These are phyloP conservation scores for Tulasnella sp. DNA, from an alignment of 768 basidiomycete genomes.

Conservation along the genomic window DNA sequence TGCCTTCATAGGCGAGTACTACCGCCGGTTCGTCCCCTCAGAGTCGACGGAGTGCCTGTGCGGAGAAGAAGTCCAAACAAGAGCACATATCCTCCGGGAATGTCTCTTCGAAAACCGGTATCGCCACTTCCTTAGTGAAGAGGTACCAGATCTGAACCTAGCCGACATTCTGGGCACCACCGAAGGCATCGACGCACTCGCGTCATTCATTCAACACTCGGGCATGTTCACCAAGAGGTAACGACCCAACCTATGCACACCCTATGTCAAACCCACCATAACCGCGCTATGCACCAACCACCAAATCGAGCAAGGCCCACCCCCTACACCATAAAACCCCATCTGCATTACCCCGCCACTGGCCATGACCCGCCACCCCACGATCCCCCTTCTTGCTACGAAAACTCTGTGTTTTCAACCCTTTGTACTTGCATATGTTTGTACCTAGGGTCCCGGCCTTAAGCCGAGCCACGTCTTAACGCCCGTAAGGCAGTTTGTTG, in stretches of 20 bases:
- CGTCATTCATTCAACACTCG: not conserved
- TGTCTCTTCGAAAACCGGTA: not conserved
- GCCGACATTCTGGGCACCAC: not conserved
- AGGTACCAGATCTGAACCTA: not conserved
- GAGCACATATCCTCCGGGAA: constrained; percentile 16
- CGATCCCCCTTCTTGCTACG: no score
- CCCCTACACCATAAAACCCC: not conserved
- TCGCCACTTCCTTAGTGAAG: constrained; percentile 16
- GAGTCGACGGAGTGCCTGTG: constrained; percentile 13
- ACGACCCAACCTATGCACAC: not conserved
- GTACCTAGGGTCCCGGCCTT: no score
- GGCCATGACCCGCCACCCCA: not conserved
- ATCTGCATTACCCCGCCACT: not conserved
- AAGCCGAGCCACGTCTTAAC: no score
- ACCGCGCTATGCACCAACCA: not conserved
- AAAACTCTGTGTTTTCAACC: no score
- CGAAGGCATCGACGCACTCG: not conserved
- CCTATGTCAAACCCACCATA: not conserved
- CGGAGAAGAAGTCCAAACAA: constrained; percentile 12
- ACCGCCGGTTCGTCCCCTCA: not conserved
- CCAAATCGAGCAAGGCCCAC: not conserved
- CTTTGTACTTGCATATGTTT: no score
- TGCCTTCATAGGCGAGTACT: constrained; percentile 19
- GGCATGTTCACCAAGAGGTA: not conserved
- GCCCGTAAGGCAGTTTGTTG: no score